A percentile compares a stretch with the other conserved stretches of the same genome.
These are phyloP conservation scores for Populus nigra DNA, from an alignment of 345 rosid species.

Conservation along the genomic window DNA sequence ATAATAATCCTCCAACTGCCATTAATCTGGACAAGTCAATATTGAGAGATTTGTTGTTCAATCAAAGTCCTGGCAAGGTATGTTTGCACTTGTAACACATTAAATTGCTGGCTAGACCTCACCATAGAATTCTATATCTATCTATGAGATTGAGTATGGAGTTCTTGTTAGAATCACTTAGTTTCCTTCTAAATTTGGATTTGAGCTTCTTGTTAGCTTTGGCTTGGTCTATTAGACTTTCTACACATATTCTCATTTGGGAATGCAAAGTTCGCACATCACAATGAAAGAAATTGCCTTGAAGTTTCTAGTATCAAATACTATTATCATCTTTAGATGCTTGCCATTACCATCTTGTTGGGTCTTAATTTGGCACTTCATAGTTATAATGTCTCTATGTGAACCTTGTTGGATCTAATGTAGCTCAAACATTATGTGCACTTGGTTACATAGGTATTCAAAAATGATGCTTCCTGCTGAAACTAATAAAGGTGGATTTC, in stretches of 20 bases:
- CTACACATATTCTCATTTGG: not conserved
- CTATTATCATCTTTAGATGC: not conserved
- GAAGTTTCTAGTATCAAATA: not conserved
- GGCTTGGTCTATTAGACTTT: not conserved
- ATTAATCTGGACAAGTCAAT: constrained; percentile 81
- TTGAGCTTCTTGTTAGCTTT: not conserved
- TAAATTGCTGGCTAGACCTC: not conserved
- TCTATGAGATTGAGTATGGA: too few species aligned
- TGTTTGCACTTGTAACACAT: not conserved
- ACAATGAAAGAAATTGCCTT: not conserved
- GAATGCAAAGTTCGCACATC: not conserved
- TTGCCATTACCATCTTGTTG: not conserved
- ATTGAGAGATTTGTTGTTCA: constrained; percentile 67
- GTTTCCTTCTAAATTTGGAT: not conserved
- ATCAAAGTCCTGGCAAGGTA: constrained; percentile 89
- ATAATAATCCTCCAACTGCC: constrained; percentile 75
- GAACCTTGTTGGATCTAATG: not conserved
- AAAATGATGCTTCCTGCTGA: not conserved
- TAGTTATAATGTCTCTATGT: not conserved
- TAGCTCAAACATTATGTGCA: not conserved
- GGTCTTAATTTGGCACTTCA: not conserved
- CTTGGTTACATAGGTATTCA: not conserved
- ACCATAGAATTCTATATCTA: too few species aligned
- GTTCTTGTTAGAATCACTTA: not conserved
- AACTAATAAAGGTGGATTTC: not conserved